Conservation (phyloP, 192 early-diverging fungal genomes). For the Coemansia reversa region DNA sequence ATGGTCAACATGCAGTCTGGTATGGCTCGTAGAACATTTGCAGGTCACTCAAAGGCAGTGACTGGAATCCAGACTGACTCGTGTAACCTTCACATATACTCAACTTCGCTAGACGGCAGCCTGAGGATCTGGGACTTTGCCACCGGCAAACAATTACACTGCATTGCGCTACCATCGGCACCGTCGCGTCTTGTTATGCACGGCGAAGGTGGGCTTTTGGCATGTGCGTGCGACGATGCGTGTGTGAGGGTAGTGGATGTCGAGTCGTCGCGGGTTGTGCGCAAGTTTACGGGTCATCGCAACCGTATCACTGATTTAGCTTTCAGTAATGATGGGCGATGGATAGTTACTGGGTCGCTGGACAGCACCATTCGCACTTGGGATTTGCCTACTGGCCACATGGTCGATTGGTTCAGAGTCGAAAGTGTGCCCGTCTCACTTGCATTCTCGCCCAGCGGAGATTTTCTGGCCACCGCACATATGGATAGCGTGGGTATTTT, state of each 20-base stretch:
- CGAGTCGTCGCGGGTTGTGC: constrained; percentile 75
- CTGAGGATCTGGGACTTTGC: constrained; percentile 82
- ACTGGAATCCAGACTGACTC: constrained; percentile 76
- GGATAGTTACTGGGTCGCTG: constrained; percentile 78
- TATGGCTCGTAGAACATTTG: constrained; percentile 67
- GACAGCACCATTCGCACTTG: constrained; percentile 92
- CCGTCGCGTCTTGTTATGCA: constrained; percentile 64
- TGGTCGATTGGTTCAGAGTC: constrained; percentile 83
- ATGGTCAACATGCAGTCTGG: constrained; percentile 98
- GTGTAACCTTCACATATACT: constrained; percentile 71
- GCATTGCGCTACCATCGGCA: constrained; percentile 66
- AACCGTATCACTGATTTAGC: constrained; percentile 87
- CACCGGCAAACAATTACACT: constrained; percentile 59
- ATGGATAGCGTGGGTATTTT: constrained; percentile 90
- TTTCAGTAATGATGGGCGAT: constrained; percentile 89
- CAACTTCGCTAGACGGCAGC: constrained; percentile 76
- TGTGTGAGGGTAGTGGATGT: constrained; percentile 85
- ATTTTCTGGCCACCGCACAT: constrained; percentile 90
- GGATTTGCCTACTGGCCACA: constrained; percentile 90
- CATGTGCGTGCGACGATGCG: constrained; percentile 83
- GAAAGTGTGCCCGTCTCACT: constrained; percentile 78
- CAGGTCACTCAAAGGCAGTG: constrained; percentile 74
- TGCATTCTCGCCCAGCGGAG: constrained; percentile 86
- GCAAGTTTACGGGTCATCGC: constrained; percentile 85
- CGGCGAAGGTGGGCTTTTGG: constrained; percentile 74